Evolutionary conservation across 2,329 filamentous ascomycete genomes (phyloP).

Genomic region (Penicillium sp.): DNA sequence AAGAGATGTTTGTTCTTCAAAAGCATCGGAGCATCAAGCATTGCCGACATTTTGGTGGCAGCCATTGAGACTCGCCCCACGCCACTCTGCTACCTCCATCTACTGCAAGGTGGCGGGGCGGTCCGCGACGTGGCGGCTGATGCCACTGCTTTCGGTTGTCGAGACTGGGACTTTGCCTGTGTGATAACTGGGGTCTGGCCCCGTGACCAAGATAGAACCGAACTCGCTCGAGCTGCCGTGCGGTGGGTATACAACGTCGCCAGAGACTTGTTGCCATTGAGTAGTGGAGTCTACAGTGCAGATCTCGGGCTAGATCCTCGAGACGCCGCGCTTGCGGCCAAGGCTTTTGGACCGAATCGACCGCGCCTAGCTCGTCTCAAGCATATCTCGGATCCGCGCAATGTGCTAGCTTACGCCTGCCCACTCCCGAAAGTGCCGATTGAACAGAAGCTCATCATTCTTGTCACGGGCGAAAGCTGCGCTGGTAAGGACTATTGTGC

Average conservation of each 20-base stretch:
- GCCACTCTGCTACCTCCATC: conserved; percentile 60
- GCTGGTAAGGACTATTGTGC: conserved; percentile 64
- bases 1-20: conserved; percentile 64
- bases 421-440: conserved; percentile 47
- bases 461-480: conserved; percentile 53
- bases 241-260: conserved; percentile 60
- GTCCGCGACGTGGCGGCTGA: conserved; percentile 46
- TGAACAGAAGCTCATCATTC: conserved; percentile 52
- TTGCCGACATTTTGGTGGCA: conserved; percentile 41
- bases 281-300: conserved; percentile 57
- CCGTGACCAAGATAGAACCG: conserved; percentile 49
- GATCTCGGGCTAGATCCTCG: conserved; percentile 64
- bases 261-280: conserved; percentile 49
- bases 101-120: conserved; percentile 60
- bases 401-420: conserved; percentile 57
- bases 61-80: conserved; percentile 54
- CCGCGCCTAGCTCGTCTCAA: conserved; percentile 55
- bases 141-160: conserved; percentile 61
- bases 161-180: conserved; percentile 65
- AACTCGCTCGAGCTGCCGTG: conserved; percentile 39
- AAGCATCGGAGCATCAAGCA: conserved; percentile 37
- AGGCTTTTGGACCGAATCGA: conserved; percentile 59
- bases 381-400: conserved; percentile 47
- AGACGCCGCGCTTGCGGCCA: conserved; percentile 52
- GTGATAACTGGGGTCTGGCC: conserved; percentile 64